These are phyloP conservation scores for Entomortierella lignicola DNA, from an alignment of 192 early-diverging fungal species.

Conservation along the genomic window DNA sequence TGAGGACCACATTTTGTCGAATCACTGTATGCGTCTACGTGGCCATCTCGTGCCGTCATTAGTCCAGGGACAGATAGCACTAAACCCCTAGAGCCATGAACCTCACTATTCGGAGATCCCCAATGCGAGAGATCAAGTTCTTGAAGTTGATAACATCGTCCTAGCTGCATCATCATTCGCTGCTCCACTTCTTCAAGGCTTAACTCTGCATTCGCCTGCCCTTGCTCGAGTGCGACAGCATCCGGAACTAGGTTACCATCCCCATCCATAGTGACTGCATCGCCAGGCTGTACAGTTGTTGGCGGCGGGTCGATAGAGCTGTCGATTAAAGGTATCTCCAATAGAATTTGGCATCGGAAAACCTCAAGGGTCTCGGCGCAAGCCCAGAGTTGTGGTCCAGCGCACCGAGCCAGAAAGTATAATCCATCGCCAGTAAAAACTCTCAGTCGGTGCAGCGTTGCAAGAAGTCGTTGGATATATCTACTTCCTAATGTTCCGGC, in stretches of 20 bases:
- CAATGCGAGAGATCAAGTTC: constrained; percentile 14
- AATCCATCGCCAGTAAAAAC: not conserved
- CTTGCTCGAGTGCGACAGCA: not conserved
- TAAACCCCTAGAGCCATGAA: not conserved
- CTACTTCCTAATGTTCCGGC: not conserved
- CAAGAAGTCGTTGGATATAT: not conserved
- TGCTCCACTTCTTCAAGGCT: constrained; percentile 1
- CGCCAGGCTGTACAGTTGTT: not conserved
- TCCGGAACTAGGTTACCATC: not conserved
- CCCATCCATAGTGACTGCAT: not conserved
- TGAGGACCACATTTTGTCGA: not conserved
- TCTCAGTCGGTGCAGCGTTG: not conserved
- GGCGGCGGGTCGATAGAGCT: not conserved
- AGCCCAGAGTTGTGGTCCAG: not conserved
- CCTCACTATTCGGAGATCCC: not conserved
- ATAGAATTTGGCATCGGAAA: constrained; percentile 4
- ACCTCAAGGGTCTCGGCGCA: constrained; percentile 11
- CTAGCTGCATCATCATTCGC: constrained; percentile 5
- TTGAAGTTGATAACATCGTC: constrained; percentile 5
- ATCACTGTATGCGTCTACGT: not conserved
- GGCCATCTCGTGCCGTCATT: not conserved
- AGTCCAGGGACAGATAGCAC: not conserved
- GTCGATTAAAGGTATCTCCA: not conserved
- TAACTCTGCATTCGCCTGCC: not conserved
- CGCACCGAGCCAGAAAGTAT: constrained; percentile 1